Percentiles rank a stretch among this genome's conserved stretches.
Evolutionary conservation across 495 filamentous ascomycete species (phyloP).

Genomic region (Filosporella fistucella): DNA sequence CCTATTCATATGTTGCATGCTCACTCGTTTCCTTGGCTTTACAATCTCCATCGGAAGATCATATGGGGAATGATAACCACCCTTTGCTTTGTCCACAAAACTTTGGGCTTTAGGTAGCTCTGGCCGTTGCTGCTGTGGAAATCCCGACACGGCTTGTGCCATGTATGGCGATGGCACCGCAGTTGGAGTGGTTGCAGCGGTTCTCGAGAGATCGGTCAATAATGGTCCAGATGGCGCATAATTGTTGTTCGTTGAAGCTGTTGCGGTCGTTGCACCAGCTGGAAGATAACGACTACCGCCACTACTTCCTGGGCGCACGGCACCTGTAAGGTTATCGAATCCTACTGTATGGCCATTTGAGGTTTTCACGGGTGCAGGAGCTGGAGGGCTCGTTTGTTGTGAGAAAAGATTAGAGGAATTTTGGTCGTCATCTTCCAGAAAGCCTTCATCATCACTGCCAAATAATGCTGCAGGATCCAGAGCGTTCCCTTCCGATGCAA

Average conservation of each 20-base stretch:
- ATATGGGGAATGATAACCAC: conserved; percentile 89
- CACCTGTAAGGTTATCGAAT: conserved; percentile 19
- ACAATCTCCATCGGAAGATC: conserved; percentile 89
- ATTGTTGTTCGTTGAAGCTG: conserved; percentile 3
- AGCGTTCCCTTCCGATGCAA: conserved; percentile 47
- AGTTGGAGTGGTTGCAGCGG: conserved; percentile 37
- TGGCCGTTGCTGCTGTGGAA: conserved; percentile 14
- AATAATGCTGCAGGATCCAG: conserved; percentile 23
- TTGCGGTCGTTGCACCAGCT: conserved; percentile 2
- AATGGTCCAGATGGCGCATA: conserved; percentile 21
- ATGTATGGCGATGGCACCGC: conserved; percentile 37
- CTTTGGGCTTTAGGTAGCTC: conserved; percentile 53
- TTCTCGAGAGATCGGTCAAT: conserved; percentile 24
- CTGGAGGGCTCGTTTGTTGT: conserved; percentile 7
- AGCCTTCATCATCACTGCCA: conserved; percentile 68
- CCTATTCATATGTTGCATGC: conserved; percentile 19
- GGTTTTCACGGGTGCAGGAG: conserved; percentile 5
- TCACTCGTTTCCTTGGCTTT: conserved; percentile 52
- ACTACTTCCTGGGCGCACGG: conserved; percentile 10
- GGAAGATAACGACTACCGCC: conserved; percentile 22
- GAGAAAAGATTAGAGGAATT: not conserved
- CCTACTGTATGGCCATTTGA: conserved; percentile 26
- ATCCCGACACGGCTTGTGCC: conserved; percentile 19
- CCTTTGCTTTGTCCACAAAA: conserved; percentile 83
- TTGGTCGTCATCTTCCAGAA: conserved; percentile 56